Evolutionary conservation across 2,329 filamentous ascomycete species (phyloP).

Genomic region (Raffaelea ambrosiae): DNA sequence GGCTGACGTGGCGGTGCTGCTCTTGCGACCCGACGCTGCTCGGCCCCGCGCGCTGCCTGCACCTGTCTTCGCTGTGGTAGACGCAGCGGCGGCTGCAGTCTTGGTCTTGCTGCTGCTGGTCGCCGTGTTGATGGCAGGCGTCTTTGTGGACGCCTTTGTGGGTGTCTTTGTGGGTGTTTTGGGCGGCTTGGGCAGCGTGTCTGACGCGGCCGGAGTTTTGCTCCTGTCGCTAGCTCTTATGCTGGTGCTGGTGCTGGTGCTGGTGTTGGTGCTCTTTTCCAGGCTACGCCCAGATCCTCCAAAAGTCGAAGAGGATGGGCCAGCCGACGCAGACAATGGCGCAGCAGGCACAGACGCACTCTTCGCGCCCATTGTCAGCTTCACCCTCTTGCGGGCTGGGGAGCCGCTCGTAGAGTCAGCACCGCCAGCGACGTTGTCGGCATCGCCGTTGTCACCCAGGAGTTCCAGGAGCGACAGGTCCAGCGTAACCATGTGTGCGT

Average conservation of each 20-base stretch:
- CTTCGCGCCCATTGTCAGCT: slow-evolving; percentile 17
- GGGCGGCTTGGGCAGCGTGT: too few species aligned
- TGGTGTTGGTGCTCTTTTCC: too few species aligned
- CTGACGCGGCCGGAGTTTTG: too few species aligned
- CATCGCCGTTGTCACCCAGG: neutral
- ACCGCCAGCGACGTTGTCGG: too few species aligned
- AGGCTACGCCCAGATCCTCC: too few species aligned
- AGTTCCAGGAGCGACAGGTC: slow-evolving; percentile 21
- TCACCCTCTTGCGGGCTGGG: slow-evolving; percentile 24
- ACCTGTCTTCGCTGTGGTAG: neutral
- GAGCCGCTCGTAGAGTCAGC: neutral
- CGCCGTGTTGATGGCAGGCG: neutral
- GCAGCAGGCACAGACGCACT: too few species aligned
- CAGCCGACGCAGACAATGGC: too few species aligned
- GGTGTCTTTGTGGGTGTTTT: slow-evolving; percentile 12
- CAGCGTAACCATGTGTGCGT: slow-evolving; percentile 35
- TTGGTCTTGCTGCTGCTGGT: neutral
- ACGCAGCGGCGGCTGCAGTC: neutral
- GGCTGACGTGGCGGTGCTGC: slow-evolving; percentile 1
- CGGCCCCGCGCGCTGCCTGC: neutral
- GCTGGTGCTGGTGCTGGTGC: too few species aligned
- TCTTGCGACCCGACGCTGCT: too few species aligned
- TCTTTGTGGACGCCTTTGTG: slow-evolving; percentile 6
- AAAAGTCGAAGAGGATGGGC: too few species aligned
- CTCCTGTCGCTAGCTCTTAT: too few species aligned